Evolutionary conservation across 805 yeast species (phyloP).

Genomic region (Nakazawaea wickerhamii): DNA sequence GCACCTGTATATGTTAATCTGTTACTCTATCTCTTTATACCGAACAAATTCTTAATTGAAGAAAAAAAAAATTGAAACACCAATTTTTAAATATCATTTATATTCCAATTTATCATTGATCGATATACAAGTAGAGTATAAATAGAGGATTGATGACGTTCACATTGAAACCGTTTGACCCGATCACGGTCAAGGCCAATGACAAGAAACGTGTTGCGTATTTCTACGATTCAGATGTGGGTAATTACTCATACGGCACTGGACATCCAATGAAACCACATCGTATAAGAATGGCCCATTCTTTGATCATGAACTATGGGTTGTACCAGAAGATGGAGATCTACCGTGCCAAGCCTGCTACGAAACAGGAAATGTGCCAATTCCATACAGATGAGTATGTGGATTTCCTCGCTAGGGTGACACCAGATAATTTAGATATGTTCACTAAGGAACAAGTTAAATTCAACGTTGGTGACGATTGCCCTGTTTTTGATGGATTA

Average conservation of each 20-base stretch:
- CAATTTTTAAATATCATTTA: too few species aligned
- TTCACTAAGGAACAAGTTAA: constrained; percentile 84
- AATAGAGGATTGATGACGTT: constrained; percentile 40
- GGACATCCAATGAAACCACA: constrained; percentile 99
- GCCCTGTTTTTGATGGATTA: constrained; percentile 77
- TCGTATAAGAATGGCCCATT: constrained; percentile 97
- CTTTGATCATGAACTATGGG: constrained; percentile 94
- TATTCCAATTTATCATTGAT: too few species aligned
- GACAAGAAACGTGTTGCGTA: constrained; percentile 63
- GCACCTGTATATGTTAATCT: neutral
- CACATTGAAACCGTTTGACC: constrained; percentile 57
- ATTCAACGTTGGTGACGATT: constrained; percentile 95
- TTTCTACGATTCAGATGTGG: constrained; percentile 88
- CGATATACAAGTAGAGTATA: too few species aligned
- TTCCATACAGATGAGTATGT: constrained; percentile 97
- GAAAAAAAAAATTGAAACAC: neutral
- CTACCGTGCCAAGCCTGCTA: constrained; percentile 95
- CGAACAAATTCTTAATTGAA: neutral
- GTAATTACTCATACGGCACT: constrained; percentile 96
- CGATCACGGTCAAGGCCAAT: constrained; percentile 49
- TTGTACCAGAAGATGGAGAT: constrained; percentile 96
- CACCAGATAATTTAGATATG: constrained; percentile 86
- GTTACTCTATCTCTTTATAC: neutral
- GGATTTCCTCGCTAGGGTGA: constrained; percentile 83
- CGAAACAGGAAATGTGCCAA: constrained; percentile 96